Percentiles rank a stretch among this genome's conserved stretches.
Evolutionary conservation across 2,329 filamentous ascomycete species (phyloP).

Genomic region (Nemania sp.): DNA sequence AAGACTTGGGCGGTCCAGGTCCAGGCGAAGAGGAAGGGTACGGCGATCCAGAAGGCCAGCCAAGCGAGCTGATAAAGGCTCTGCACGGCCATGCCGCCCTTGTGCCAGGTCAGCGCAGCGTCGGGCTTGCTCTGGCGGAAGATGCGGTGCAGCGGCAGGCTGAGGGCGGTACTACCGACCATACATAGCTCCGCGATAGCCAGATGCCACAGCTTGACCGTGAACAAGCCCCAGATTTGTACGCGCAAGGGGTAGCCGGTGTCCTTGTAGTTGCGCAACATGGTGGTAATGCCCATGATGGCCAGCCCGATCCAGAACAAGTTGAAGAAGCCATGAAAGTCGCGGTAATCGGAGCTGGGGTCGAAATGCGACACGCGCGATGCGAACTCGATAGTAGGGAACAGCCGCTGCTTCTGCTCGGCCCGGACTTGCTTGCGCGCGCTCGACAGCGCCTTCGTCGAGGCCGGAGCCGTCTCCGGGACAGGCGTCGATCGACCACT

Average conservation of each 20-base stretch:
- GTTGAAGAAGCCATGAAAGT: conserved; percentile 97
- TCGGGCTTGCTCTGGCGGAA: conserved; percentile 60
- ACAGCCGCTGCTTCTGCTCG: conserved; percentile 79
- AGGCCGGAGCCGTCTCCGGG: conserved; percentile 89
- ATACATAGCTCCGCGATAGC: conserved; percentile 82
- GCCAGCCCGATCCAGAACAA: conserved; percentile 97
- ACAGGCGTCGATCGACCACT: conserved; percentile 85
- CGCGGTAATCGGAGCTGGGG: conserved; percentile 84
- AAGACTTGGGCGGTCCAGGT: conserved; percentile 98
- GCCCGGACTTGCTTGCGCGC: conserved; percentile 83
- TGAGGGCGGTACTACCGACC: conserved; percentile 74
- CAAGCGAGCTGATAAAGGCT: conserved; percentile 79
- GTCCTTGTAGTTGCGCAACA: conserved; percentile 90
- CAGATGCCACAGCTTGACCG: conserved; percentile 85
- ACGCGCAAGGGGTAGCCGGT: conserved; percentile 85
- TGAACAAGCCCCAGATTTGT: conserved; percentile 86
- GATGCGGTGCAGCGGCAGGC: conserved; percentile 72
- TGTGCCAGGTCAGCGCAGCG: conserved; percentile 71
- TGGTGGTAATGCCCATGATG: conserved; percentile 96
- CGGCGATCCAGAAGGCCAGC: conserved; percentile 79
- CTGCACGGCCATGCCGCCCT: conserved; percentile 79
- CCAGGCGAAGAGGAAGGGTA: conserved; percentile 86
- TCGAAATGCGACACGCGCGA: conserved; percentile 95
- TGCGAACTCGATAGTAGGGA: conserved; percentile 90
- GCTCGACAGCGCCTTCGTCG: conserved; percentile 80